A percentile compares a stretch with the other conserved stretches of the same genome.
Evolutionary conservation across 345 rosid species (phyloP).

Genomic region (Gossypioides kirkii): DNA sequence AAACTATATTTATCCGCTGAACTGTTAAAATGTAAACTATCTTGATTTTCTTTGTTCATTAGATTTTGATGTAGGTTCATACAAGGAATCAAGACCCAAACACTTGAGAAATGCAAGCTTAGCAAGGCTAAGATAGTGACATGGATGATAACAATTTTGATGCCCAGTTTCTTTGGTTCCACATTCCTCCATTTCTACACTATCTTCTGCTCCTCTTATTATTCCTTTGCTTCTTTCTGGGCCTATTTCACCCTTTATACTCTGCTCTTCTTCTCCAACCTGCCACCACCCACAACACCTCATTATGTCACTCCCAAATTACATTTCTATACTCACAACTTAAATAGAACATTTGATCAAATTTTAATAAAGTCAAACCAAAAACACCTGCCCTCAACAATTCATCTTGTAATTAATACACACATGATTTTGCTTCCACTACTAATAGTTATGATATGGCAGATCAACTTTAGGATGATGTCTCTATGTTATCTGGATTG

Average conservation of each 20-base stretch:
- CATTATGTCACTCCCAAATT: no score
- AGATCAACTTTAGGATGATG: no score
- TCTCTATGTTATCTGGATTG: no score
- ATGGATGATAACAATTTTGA: conserved; percentile 28
- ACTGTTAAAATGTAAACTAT: background rate
- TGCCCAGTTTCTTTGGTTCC: conserved; percentile 1
- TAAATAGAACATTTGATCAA: no score
- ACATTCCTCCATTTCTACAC: background rate
- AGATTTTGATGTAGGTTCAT: background rate
- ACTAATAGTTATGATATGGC: no score
- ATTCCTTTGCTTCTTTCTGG: conserved; percentile 17
- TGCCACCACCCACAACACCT: conserved; percentile 17
- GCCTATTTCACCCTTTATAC: conserved; percentile 30
- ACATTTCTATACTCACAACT: no score
- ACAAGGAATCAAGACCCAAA: conserved; percentile 28
- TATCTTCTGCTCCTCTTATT: conserved; percentile 9
- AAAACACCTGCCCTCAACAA: no score
- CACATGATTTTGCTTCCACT: no score
- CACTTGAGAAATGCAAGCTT: conserved; percentile 43
- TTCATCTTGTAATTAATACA: no score
- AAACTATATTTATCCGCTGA: background rate
- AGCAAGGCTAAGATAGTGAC: conserved; percentile 39
- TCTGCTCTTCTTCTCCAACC: conserved; percentile 24
- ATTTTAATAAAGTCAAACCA: no score
- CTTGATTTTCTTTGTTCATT: conserved; percentile 5